These are phyloP conservation scores for Cutaneotrichosporon curvatum DNA, from an alignment of 1,284 basidiomycete genomes.

Conservation along the genomic window DNA sequence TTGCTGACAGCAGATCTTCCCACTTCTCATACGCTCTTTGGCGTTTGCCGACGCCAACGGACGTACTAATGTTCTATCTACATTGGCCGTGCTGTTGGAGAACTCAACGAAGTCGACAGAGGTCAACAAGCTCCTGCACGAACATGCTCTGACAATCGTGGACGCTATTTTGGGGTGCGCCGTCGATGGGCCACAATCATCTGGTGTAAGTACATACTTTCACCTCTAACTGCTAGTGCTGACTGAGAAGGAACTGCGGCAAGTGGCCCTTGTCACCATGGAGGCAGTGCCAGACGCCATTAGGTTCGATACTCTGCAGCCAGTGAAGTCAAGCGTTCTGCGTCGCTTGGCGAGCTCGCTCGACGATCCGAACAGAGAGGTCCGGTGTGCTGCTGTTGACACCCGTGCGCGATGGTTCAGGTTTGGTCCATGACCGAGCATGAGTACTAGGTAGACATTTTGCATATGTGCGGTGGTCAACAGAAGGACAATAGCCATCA, in stretches of 20 bases:
- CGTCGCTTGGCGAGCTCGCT: slow-evolving; percentile 64
- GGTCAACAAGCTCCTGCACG: slow-evolving; percentile 52
- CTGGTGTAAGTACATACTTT: slow-evolving; percentile 23
- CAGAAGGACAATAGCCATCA: too few relatives aligned
- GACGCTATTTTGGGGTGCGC: slow-evolving; percentile 61
- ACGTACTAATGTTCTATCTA: slow-evolving; percentile 71
- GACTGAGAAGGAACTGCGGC: slow-evolving; percentile 52
- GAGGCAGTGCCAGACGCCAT: slow-evolving; percentile 64
- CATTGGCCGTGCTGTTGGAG: slow-evolving; percentile 64
- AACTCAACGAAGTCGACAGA: slow-evolving; percentile 49
- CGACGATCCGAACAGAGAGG: slow-evolving; percentile 74
- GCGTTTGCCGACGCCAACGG: slow-evolving; percentile 66
- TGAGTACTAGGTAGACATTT: too few relatives aligned
- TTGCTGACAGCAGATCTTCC: slow-evolving; percentile 59
- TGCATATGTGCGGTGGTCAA: too few relatives aligned
- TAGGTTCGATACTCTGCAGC: slow-evolving; percentile 70
- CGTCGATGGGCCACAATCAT: slow-evolving; percentile 22
- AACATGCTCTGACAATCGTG: slow-evolving; percentile 64
- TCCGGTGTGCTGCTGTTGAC: slow-evolving; percentile 79
- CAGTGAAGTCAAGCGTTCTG: slow-evolving; percentile 63
- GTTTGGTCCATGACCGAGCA: not conserved
- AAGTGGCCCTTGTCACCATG: slow-evolving; percentile 67
- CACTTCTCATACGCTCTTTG: slow-evolving; percentile 78
- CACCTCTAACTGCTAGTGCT: not conserved
- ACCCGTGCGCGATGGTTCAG: slow-evolving; percentile 54